These are phyloP conservation scores for Iodosphaeria phyllophila DNA, from an alignment of 2,329 filamentous ascomycete genomes.

Conservation along the genomic window DNA sequence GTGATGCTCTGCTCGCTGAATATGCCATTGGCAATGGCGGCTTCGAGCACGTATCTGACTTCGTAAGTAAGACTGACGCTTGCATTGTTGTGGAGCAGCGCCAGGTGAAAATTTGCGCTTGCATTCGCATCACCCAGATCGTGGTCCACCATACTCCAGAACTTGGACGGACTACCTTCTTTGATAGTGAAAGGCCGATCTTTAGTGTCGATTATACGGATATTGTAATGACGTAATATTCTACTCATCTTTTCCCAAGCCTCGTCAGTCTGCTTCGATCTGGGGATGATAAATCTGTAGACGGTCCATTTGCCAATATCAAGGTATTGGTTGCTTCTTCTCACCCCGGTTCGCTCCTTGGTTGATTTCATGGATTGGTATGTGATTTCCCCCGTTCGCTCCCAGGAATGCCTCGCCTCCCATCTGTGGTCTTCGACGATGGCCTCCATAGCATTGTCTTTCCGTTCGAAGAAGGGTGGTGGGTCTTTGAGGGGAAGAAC, in stretches of 20 bases:
- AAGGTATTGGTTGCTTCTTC: constrained; percentile 19
- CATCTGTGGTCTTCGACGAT: constrained; percentile 10
- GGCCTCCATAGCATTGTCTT: too few species aligned
- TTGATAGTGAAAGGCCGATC: constrained; percentile 20
- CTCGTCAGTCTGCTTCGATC: constrained; percentile 9
- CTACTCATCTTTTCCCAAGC: constrained; percentile 25
- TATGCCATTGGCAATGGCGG: constrained; percentile 65
- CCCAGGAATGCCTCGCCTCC: constrained; percentile 33
- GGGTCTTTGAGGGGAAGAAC: constrained; percentile 29
- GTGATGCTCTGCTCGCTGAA: constrained; percentile 62
- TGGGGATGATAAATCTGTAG: constrained; percentile 25
- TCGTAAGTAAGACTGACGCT: constrained; percentile 40
- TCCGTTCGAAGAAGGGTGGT: constrained; percentile 25
- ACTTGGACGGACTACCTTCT: constrained; percentile 12
- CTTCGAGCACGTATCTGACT: constrained; percentile 80
- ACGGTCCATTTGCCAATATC: constrained; percentile 39
- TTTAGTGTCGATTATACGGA: constrained; percentile 26
- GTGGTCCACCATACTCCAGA: constrained; percentile 23
- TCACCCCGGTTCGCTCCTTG: too few species aligned
- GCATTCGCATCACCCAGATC: constrained; percentile 8
- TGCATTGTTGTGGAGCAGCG: constrained; percentile 16
- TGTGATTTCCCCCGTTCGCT: constrained; percentile 26
- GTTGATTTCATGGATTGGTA: constrained; percentile 14
- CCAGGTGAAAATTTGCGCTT: constrained; percentile 7
- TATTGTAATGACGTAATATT: constrained; percentile 55